Conservation (phyloP, 2,329 filamentous ascomycete species). For the Pestalotiopsis sp. region DNA sequence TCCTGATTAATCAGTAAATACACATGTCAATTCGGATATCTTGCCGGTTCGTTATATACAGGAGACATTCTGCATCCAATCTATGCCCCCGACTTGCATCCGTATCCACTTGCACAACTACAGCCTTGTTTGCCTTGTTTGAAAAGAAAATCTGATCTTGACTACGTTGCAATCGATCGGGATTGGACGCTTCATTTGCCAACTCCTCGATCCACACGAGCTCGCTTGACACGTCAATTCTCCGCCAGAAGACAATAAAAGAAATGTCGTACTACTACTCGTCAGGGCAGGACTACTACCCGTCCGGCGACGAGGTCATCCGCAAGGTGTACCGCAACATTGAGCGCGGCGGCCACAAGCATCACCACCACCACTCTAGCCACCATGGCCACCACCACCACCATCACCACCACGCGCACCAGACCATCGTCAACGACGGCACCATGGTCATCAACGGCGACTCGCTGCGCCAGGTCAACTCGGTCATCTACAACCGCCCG, state of each 20-base stretch:
- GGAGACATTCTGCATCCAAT: background rate
- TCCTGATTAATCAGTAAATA: background rate
- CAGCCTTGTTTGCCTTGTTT: background rate
- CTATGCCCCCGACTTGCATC: background rate
- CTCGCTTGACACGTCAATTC: background rate
- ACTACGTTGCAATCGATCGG: background rate
- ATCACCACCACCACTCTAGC: constrained; percentile 14
- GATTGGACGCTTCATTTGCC: background rate
- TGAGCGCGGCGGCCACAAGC: background rate
- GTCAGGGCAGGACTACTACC: background rate
- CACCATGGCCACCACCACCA: constrained; percentile 15
- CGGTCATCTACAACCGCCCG: constrained; percentile 31
- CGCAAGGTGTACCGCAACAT: background rate
- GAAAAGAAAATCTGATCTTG: background rate
- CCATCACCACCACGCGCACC: constrained; percentile 21
- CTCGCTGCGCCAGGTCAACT: constrained; percentile 22
- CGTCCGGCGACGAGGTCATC: background rate
- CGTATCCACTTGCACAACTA: background rate
- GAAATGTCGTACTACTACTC: background rate
- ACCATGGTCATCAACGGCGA: constrained; percentile 25
- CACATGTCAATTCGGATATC: background rate
- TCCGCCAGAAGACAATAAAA: background rate
- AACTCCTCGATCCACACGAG: background rate
- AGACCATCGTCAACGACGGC: constrained; percentile 32
- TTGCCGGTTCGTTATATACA: background rate